phyloP scores from a whole-genome alignment of 2,329 filamentous ascomycete species.

The Cercospora berteroae region DNA sequence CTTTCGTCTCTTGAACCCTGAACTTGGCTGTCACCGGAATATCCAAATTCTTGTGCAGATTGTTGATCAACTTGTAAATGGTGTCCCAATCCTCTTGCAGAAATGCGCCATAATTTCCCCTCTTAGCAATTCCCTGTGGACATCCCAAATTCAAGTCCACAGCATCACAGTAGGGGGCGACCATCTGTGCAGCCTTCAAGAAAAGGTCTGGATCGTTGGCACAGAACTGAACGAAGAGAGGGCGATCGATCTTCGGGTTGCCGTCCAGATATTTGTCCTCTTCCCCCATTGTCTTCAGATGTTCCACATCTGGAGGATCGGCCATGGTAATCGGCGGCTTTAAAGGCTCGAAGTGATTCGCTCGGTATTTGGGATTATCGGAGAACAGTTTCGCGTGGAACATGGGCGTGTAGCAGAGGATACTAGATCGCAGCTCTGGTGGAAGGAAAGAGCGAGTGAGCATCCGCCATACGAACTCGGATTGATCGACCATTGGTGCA shows the following conservation, averaged over 20 bases:
- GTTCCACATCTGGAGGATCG: conserved; percentile 24
- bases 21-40: conserved; percentile 95
- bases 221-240: conserved; percentile 95
- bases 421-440: conserved; percentile 54
- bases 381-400: conserved; percentile 86
- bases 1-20: conserved; percentile 78
- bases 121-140: conserved; percentile 89
- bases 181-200: conserved; percentile 72
- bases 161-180: conserved; percentile 86
- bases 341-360: conserved; percentile 74
- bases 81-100: conserved; percentile 88
- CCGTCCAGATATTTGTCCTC: conserved; percentile 70
- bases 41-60: conserved; percentile 71
- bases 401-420: conserved; percentile 95
- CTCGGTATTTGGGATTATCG: conserved; percentile 72
- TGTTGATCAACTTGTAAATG: conserved; percentile 78
- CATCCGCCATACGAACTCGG: conserved; percentile 97
- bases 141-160: conserved; percentile 95
- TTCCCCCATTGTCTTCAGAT: conserved; percentile 25
- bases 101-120: conserved; percentile 90
- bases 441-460: conserved; percentile 90
- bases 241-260: conserved; percentile 78
- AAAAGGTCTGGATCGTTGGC: conserved; percentile 80
- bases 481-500: conserved; percentile 97
- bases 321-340: conserved; percentile 33